phyloP scores from a whole-genome alignment of 306 rosid genomes.

The Echinosophora koreensis region DNA sequence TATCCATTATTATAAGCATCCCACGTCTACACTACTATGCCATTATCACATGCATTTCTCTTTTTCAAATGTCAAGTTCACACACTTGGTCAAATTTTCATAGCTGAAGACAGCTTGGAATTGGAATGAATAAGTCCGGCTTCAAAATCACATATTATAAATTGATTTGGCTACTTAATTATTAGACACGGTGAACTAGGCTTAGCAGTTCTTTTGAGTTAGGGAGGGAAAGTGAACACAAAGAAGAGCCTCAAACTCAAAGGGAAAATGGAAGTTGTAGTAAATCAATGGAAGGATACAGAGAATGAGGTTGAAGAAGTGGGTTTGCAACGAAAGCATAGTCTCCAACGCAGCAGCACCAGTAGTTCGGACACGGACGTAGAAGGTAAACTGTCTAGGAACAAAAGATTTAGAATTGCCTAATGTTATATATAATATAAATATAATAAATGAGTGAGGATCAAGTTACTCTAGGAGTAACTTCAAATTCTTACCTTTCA shows the following conservation, averaged over 20 bases:
- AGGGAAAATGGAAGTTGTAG: constrained; percentile 36
- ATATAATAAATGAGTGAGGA: too few species aligned
- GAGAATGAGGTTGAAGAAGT: constrained; percentile 44
- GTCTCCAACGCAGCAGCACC: neutral
- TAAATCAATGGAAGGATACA: constrained; percentile 42
- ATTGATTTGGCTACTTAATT: neutral
- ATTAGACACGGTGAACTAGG: neutral
- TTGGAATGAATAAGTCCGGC: neutral
- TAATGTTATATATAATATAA: too few species aligned
- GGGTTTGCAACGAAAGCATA: constrained; percentile 37
- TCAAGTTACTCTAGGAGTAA: too few species aligned
- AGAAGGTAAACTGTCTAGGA: neutral
- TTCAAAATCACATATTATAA: constrained; percentile 27
- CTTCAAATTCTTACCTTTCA: too few species aligned
- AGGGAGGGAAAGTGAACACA: neutral
- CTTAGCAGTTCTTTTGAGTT: neutral
- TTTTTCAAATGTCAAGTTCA: too few species aligned
- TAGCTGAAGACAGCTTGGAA: neutral
- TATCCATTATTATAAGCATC: neutral
- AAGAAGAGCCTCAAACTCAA: constrained; percentile 28
- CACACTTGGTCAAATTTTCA: constrained; percentile 2
- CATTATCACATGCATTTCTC: neutral
- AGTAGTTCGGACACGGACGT: neutral
- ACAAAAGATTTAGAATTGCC: neutral
- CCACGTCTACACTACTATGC: neutral